A percentile compares a stretch with the other conserved stretches of the same genome.
These are phyloP conservation scores for Cynanchum wilfordii DNA, from an alignment of 257 asterid species.

Conservation along the genomic window DNA sequence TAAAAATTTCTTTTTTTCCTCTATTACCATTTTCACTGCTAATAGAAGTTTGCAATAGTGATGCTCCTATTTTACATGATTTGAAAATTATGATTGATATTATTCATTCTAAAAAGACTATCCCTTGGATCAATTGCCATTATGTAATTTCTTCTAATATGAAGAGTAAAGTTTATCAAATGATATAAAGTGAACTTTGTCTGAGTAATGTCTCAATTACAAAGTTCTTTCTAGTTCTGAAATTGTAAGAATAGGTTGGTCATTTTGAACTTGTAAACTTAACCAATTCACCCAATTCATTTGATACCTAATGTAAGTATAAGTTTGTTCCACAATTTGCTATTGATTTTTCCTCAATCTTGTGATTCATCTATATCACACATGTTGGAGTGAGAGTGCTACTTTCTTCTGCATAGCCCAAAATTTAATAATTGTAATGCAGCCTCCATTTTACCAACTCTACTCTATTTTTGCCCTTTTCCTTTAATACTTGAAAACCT, in stretches of 20 bases:
- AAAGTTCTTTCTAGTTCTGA: neutral
- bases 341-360: neutral
- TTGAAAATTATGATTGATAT: neutral
- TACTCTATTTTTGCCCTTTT: neutral
- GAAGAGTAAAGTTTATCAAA: neutral
- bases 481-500: neutral
- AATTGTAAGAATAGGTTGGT: neutral
- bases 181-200: neutral
- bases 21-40: neutral
- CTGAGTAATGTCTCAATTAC: neutral
- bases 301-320: neutral
- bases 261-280: neutral
- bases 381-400: neutral
- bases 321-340: neutral
- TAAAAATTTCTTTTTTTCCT: neutral
- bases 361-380: neutral
- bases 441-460: neutral
- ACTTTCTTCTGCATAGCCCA: constrained; percentile 1
- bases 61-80: neutral
- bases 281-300: neutral
- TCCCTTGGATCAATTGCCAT: neutral
- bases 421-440: neutral
- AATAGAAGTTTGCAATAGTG: neutral
- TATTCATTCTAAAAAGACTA: neutral
- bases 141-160: neutral